Base-by-base conservation (phyloP, 2,329 filamentous ascomycete species). In the Mycosphaerella sp. region DNA sequence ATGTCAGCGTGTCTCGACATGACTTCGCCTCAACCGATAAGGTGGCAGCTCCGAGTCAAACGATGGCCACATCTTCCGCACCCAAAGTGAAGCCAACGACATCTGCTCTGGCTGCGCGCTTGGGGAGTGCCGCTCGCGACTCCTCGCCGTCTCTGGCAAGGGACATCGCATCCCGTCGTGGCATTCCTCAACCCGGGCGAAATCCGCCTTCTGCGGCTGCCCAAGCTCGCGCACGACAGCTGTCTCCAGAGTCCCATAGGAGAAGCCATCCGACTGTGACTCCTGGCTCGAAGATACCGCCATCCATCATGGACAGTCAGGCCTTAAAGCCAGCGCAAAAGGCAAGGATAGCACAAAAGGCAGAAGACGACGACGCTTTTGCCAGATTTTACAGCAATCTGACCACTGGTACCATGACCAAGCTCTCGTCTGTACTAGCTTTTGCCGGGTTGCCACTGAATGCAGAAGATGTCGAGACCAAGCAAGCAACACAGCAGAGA, bases 361-460 rank as follows among this genome's bases (percentile, higher is more conserved):
- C 49, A 18, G 62, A 64, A 30, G 58, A 64, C 21, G 66, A 68
- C 28, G 89, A 91, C 50, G 85, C 87, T 5, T 98, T 96, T 66
- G 81, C 87, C 6, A 82, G 84, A 48, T 98, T 97, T 71, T 98
- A 97, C 71, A 90, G 80, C 52, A 89, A 60, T 40, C 46, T 89
- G 1, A 95, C 96, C 63, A 89, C 90, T 49, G 88, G 80, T 48
- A 80, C 96, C 42, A 87, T 97, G 64, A 93, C 89, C 55, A 86
- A 85, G 61, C 80, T 97, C 10, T 94, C 91, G 0, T 89, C 90
- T 0, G 90, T 90, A 1, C 75, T 98, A 27, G 91, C 90, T 3
- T 98, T 96, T 71, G 89, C 93, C 4, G 91, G 91, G 1, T 79
- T 98, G 7, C 93, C 93, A 0, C 76, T 98, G 3, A 70, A 59